Evolutionary conservation across 331 rosid genomes (phyloP), one percentile per base, ranked within the genome.

Genomic region (Saraca asoca): DNA sequence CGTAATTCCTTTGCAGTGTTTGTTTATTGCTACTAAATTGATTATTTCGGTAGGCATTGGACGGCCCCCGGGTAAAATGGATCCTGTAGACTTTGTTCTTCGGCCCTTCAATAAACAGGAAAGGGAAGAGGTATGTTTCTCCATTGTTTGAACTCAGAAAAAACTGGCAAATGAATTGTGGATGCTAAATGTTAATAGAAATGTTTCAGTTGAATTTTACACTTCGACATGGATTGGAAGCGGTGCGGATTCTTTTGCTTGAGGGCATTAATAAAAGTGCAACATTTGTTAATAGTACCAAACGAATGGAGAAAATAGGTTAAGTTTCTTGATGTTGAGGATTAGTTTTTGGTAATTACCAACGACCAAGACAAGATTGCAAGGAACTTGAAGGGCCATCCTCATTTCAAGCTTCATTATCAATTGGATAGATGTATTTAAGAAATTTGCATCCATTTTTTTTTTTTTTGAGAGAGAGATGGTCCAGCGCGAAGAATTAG

Each of bases 51-150:
- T 51, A 87, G 98, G 97, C 59, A 93, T 93, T 51, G 95, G 95
- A 61, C 85, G 96, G 20, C 97, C 97, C 56, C 94, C 98, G 0
- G 97, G 95, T 66, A 93, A 87, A 74, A 90, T 87, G 95, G 90
- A 85, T 71, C 83, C 97, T 15, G 75, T 73, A 35, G 83, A 78
- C 75, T 90, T 82, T 78, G 96, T 90, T 78, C 88, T 87, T 76
- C 90, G 95, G 42, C 73, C 89, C 6, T 93, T 93, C 77, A 87
- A 70, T 65, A 86, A 77, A 77, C 91, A 90, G 70, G 96, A 90
- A 79, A 80, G 80, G 4, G 83, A 84, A 64, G 97, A 90, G 94
- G 96, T 87, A 75, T 15, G 79, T 19, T 20, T 64, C 68, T 57
- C 9, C 43, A 31, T 50, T 33, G 7, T 10, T 59, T 49, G 59